Evolutionary conservation across 345 rosid species (phyloP), one percentile per base, ranked within the genome.

Genomic region (Eucalyptus regnans): DNA sequence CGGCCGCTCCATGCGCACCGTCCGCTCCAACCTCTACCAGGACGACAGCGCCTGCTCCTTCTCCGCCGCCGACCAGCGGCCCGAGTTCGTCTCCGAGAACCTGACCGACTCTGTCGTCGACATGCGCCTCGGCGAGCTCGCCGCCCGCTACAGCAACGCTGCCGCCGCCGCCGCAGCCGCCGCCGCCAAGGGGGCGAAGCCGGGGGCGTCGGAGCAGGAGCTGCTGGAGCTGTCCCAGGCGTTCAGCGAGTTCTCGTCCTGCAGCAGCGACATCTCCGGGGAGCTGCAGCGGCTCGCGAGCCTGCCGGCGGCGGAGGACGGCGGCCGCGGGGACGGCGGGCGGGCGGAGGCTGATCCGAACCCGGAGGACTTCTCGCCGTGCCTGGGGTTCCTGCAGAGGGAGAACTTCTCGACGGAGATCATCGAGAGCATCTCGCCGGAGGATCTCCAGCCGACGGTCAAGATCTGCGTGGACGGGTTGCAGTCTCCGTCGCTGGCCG

Each of bases 371-470:
- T 76, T 86, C 87, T 52, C 56, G 90, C 99, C 99, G 3, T 97
- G 99, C 89, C 62, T 90, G 3, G 99, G 99, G 41, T 96, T 97
- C 88, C 92, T 98, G 18, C 95, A 94, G 92, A 94, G 99, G 58
- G 99, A 97, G 87, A 93, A 71, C 85, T 98, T 98, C 92, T 98
- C 99, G 3, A 95, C 98, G 15, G 99, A 98, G 92, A 96, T 98
- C 71, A 95, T 96, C 13, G 99, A 98, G 93, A 93, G 96, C 91
- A 96, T 96, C 71, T 97, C 99, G 58, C 98, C 99, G 7, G 99
- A 98, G 89, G 99, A 98, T 94, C 99, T 98, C 18, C 98, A 94
- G 87, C 99, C 99, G 54, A 96, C 99, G 11, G 97, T 98, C 89
- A 95, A 96, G 94, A 95, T 96, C 92, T 98, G 99, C 89, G 91